Evolutionary conservation across 768 basidiomycete species (phyloP).

Genomic region (Rhizopogon vesiculosus): DNA sequence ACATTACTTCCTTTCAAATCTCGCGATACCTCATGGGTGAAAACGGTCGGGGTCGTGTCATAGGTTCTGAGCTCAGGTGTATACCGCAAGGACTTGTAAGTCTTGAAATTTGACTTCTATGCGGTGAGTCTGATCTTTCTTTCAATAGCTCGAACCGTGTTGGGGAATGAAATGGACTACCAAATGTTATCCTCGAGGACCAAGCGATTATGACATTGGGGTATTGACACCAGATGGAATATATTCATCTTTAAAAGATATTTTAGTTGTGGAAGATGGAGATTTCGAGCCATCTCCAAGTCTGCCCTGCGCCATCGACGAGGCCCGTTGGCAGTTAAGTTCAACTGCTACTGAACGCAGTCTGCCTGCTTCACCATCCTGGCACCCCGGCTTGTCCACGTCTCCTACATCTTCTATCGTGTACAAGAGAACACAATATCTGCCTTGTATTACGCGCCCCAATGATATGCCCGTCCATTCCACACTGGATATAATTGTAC

Average conservation of each 20-base stretch:
- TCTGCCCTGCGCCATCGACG: not conserved
- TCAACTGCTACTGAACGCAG: not conserved
- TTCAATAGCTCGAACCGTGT: conserved; percentile 19
- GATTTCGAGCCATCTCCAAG: not conserved
- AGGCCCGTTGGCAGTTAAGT: not conserved
- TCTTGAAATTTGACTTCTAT: not conserved
- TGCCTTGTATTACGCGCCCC: not conserved
- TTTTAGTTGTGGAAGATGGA: not conserved
- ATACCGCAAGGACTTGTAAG: conserved; percentile 25
- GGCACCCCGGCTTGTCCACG: not conserved
- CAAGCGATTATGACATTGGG: conserved; percentile 11
- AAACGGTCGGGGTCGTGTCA: conserved; percentile 19
- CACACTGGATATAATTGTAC: not conserved
- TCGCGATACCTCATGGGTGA: conserved; percentile 12
- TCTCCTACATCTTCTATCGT: not conserved
- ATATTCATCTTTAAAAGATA: not conserved
- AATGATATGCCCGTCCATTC: not conserved
- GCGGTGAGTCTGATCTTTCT: not conserved
- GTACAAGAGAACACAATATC: not conserved
- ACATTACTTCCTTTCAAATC: conserved; percentile 7
- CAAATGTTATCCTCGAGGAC: conserved; percentile 17
- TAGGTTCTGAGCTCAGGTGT: conserved; percentile 25
- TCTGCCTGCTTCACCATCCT: not conserved
- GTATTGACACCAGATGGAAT: not conserved
- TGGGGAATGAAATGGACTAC: conserved; percentile 29